A percentile compares a stretch with the other conserved stretches of the same genome.
phyloP scores from a whole-genome alignment of 2,329 filamentous ascomycete genomes.

The Aspergillus sp. region DNA sequence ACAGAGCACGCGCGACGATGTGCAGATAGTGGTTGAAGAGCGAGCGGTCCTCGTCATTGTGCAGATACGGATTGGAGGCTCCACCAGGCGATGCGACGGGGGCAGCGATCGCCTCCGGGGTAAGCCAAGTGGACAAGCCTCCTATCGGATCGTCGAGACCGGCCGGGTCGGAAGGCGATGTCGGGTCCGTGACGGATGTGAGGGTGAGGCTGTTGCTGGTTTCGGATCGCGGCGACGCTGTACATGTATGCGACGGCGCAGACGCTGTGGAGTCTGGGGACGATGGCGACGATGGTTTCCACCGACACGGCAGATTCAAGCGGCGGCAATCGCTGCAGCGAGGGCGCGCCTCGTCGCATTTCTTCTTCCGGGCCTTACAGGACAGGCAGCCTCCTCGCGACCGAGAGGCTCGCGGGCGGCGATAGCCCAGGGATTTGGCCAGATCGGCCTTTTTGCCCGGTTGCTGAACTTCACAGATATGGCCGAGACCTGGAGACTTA shows the following conservation, averaged over 20 bases:
- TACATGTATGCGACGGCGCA: not conserved
- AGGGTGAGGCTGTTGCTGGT: slow-evolving; percentile 5
- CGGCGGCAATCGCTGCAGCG: slow-evolving; percentile 26
- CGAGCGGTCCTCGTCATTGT: slow-evolving; percentile 24
- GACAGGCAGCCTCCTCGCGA: slow-evolving; percentile 25
- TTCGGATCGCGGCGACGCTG: slow-evolving; percentile 1
- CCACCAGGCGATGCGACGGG: slow-evolving; percentile 10
- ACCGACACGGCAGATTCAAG: slow-evolving; percentile 22
- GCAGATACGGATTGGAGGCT: slow-evolving; percentile 20
- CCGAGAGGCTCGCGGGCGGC: slow-evolving; percentile 21
- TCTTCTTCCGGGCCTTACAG: slow-evolving; percentile 28
- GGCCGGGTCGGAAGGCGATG: slow-evolving; percentile 8
- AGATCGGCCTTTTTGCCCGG: slow-evolving; percentile 3
- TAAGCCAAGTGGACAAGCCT: slow-evolving; percentile 12
- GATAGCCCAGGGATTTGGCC: slow-evolving; percentile 3
- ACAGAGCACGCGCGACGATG: slow-evolving; percentile 23
- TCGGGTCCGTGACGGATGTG: slow-evolving; percentile 1
- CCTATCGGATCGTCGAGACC: slow-evolving; percentile 13
- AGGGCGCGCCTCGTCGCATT: slow-evolving; percentile 22
- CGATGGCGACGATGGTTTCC: slow-evolving; percentile 7
- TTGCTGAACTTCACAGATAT: slow-evolving; percentile 19
- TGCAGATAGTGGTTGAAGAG: slow-evolving; percentile 30
- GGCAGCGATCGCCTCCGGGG: slow-evolving; percentile 4
- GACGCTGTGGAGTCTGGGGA: slow-evolving; percentile 4
- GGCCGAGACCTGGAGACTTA: slow-evolving; percentile 17